Evolutionary conservation across 306 rosid species (phyloP).

Genomic region (Crotalaria pallida): DNA sequence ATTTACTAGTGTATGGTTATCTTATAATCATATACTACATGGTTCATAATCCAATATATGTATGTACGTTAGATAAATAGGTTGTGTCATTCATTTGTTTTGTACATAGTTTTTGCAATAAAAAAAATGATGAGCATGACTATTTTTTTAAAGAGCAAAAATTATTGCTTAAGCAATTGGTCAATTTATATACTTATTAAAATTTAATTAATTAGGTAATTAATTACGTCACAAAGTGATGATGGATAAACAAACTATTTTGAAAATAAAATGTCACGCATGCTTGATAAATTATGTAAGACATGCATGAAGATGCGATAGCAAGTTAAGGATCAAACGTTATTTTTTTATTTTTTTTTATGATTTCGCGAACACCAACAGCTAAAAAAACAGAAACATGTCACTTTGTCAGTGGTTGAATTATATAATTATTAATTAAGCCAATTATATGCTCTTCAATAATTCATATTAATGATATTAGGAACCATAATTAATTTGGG

Average conservation of each 20-base stretch:
- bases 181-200: not conserved
- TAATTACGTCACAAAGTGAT: not conserved
- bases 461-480: conserved; percentile 12
- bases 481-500: not conserved
- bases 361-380: conserved; percentile 18
- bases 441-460: conserved; percentile 22
- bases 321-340: conserved; percentile 19
- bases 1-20: too few relatives aligned
- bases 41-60: too few relatives aligned
- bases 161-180: not conserved
- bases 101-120: too few relatives aligned
- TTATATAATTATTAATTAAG: conserved; percentile 7
- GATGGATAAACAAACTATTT: not conserved
- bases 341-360: not conserved
- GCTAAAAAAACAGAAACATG: conserved; percentile 28
- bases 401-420: conserved; percentile 34
- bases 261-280: conserved; percentile 2
- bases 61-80: too few relatives aligned
- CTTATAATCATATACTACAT: too few relatives aligned
- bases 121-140: too few relatives aligned
- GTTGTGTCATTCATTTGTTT: too few relatives aligned
- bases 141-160: too few relatives aligned
- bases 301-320: not conserved
- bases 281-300: conserved; percentile 12
- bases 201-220: not conserved